phyloP scores from a whole-genome alignment of 352 stramenopile genomes.

The Thraustochytrium striatum region DNA sequence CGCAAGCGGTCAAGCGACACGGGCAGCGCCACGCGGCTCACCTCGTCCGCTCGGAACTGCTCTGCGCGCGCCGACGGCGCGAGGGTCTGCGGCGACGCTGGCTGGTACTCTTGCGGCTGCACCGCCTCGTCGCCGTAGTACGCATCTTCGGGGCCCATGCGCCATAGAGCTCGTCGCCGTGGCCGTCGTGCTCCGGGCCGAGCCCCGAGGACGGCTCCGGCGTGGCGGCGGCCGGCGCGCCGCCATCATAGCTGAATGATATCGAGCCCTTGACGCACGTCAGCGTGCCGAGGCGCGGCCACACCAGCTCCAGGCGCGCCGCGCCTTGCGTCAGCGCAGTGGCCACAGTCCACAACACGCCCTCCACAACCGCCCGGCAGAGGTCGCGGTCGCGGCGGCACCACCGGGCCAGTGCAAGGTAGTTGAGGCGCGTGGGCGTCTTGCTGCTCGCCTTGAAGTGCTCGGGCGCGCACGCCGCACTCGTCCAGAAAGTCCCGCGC shows the following conservation, averaged over 20 bases:
- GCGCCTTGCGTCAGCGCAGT: conserved; percentile 33
- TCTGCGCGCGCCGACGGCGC: background rate
- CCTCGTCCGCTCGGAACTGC: background rate
- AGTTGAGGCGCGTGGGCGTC: conserved; percentile 21
- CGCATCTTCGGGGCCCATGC: background rate
- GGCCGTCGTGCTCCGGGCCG: too few species aligned
- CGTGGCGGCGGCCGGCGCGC: too few species aligned
- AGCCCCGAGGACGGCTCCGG: too few species aligned
- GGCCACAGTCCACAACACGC: conserved; percentile 5
- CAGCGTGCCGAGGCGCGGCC: background rate
- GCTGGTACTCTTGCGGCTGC: background rate
- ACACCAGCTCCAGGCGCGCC: background rate
- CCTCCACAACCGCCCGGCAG: conserved; percentile 35
- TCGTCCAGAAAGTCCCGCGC: conserved; percentile 4
- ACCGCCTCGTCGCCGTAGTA: background rate
- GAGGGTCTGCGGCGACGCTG: background rate
- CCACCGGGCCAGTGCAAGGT: conserved; percentile 5
- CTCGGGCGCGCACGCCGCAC: background rate
- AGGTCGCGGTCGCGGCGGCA: conserved; percentile 2
- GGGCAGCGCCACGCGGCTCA: conserved; percentile 39
- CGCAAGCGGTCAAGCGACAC: conserved; percentile 44
- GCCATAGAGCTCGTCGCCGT: background rate
- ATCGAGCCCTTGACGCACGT: background rate
- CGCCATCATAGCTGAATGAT: background rate
- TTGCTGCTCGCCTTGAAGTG: background rate